phyloP scores from a whole-genome alignment of 2,329 filamentous ascomycete genomes.

The Neopestalotiopsis rosae region DNA sequence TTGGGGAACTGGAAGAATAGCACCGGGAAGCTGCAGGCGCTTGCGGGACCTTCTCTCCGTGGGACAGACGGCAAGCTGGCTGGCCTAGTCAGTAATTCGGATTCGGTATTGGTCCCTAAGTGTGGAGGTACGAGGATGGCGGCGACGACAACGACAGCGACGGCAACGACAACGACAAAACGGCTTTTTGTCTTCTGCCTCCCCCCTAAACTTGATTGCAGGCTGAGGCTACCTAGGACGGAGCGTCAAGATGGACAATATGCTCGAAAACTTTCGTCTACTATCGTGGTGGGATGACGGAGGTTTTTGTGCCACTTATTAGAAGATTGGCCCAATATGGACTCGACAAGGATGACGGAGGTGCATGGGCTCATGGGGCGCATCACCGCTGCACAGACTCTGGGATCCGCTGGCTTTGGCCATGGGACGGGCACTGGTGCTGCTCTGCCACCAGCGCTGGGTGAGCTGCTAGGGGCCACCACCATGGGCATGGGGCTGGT shows the following conservation, averaged over 20 bases:
- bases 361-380: slow-evolving; percentile 27
- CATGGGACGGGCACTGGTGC: slow-evolving; percentile 35
- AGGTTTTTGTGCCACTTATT: slow-evolving; percentile 44
- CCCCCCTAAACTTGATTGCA: neutral
- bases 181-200: slow-evolving; percentile 5
- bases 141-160: neutral
- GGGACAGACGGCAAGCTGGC: slow-evolving; percentile 29
- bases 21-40: slow-evolving; percentile 53
- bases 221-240: slow-evolving; percentile 5
- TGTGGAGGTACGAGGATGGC: neutral
- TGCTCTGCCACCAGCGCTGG: slow-evolving; percentile 34
- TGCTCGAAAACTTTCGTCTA: slow-evolving; percentile 24
- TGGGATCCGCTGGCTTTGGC: slow-evolving; percentile 30
- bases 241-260: slow-evolving; percentile 9
- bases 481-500: slow-evolving; percentile 13
- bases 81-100: slow-evolving; percentile 26
- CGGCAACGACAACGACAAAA: too few species aligned
- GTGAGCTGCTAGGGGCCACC: slow-evolving; percentile 10
- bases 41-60: slow-evolving; percentile 37
- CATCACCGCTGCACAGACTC: slow-evolving; percentile 36
- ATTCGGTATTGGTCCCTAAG: slow-evolving; percentile 23
- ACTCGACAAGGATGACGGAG: slow-evolving; percentile 32
- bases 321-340: slow-evolving; percentile 39
- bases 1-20: slow-evolving; percentile 44
- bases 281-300: slow-evolving; percentile 36